Conservation (phyloP, 2,329 filamentous ascomycete species). For the Epichloe scottii region DNA sequence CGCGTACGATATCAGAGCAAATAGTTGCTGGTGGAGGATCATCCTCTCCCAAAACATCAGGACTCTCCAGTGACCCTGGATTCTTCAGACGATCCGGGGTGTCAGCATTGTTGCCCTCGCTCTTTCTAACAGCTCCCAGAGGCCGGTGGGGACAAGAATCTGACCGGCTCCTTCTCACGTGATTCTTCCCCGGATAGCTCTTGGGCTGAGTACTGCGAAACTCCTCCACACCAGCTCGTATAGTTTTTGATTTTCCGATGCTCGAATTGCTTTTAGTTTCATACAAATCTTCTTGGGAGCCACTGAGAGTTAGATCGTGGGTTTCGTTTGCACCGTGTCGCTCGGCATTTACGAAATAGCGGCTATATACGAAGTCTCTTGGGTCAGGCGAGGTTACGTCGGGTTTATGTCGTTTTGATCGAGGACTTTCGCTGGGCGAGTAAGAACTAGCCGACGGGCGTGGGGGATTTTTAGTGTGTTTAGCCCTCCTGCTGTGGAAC, state of each 20-base stretch:
- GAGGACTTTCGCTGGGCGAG: not conserved
- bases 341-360: not conserved
- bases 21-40: conserved; percentile 11
- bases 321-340: not conserved
- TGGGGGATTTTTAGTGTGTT: conserved; percentile 4
- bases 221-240: not conserved
- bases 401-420: conserved; percentile 2
- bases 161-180: not conserved
- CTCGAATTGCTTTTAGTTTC: conserved; percentile 1
- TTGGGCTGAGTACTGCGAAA: not conserved
- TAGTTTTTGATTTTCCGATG: not conserved
- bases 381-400: not conserved
- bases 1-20: conserved; percentile 12
- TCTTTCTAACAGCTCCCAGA: not conserved
- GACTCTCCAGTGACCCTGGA: not conserved
- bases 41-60: not conserved
- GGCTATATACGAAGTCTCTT: not conserved
- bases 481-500: conserved; percentile 2
- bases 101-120: not conserved
- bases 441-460: not conserved
- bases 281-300: conserved; percentile 1
- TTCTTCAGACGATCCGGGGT: not conserved
- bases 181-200: not conserved
- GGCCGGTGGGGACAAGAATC: conserved; percentile 14
- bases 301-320: not conserved